phyloP scores from a whole-genome alignment of 768 basidiomycete species.

The Auricularia heimuer region DNA sequence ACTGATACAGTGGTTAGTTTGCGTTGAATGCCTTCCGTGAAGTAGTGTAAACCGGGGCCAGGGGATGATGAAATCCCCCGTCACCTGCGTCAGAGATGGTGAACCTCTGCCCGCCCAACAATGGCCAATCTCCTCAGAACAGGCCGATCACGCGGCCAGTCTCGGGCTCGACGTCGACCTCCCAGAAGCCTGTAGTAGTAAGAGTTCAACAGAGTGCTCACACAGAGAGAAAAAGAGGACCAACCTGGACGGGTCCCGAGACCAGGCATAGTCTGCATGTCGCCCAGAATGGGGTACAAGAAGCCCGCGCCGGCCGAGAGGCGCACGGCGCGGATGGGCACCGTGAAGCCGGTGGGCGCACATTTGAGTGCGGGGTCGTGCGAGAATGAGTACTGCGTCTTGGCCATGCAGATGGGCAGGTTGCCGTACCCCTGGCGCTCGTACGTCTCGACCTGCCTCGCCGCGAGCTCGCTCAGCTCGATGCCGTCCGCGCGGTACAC shows the following conservation, averaged over 20 bases:
- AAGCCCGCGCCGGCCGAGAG: slow-evolving; percentile 92
- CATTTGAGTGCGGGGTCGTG: slow-evolving; percentile 88
- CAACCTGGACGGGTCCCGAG: slow-evolving; percentile 81
- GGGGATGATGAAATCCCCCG: background rate
- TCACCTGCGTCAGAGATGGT: background rate
- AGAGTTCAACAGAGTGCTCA: background rate
- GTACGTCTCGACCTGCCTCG: slow-evolving; percentile 81
- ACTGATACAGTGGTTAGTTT: background rate
- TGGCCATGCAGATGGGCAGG: slow-evolving; percentile 90
- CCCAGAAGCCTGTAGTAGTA: slow-evolving; percentile 65
- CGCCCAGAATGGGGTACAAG: slow-evolving; percentile 89
- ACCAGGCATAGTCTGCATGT: slow-evolving; percentile 98
- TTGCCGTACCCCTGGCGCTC: slow-evolving; percentile 77
- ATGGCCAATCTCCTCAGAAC: slow-evolving; percentile 40
- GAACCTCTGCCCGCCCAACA: background rate
- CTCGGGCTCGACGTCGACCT: slow-evolving; percentile 71
- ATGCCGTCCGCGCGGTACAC: slow-evolving; percentile 94
- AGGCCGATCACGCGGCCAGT: slow-evolving; percentile 78
- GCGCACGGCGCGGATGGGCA: slow-evolving; percentile 82
- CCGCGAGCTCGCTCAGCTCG: slow-evolving; percentile 73
- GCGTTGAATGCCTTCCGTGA: background rate
- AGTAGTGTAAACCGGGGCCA: background rate
- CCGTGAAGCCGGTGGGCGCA: slow-evolving; percentile 84
- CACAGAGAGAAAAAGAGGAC: slow-evolving; percentile 6
- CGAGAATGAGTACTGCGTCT: slow-evolving; percentile 96